These are phyloP conservation scores for Iris macrosiphon DNA, from an alignment of 106 monocot genomes.

Conservation along the genomic window DNA sequence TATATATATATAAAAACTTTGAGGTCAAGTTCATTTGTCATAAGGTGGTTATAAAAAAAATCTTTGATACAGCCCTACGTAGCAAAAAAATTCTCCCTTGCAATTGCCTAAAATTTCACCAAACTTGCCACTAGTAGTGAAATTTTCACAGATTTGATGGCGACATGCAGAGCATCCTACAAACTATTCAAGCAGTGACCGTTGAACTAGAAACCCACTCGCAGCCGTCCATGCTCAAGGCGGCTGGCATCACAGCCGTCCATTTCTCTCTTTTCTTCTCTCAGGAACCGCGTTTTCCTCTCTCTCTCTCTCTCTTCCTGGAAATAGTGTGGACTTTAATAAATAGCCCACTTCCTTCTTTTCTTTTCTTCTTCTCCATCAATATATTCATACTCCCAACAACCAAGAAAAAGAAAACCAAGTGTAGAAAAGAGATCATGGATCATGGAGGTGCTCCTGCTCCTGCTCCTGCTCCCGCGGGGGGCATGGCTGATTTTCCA, in stretches of 20 bases:
- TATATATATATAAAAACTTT: too few species aligned
- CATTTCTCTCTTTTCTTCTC: neutral
- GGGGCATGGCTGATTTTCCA: conserved; percentile 43
- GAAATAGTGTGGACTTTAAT: neutral
- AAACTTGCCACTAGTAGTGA: too few species aligned
- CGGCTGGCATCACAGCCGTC: conserved; percentile 1
- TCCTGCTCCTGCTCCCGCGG: conserved; percentile 9
- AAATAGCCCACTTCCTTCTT: too few species aligned
- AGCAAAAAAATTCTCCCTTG: too few species aligned
- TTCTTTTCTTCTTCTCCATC: neutral
- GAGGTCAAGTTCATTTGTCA: too few species aligned
- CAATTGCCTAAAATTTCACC: too few species aligned
- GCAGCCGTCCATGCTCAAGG: neutral
- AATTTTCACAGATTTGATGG: too few species aligned
- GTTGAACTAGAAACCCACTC: conserved; percentile 4
- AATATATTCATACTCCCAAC: neutral
- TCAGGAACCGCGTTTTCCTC: neutral
- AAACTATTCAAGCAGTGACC: conserved; percentile 8
- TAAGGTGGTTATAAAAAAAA: too few species aligned
- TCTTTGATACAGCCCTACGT: too few species aligned
- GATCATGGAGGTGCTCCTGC: neutral
- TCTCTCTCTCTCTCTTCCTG: neutral
- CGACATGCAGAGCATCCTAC: too few species aligned
- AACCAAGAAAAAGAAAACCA: too few species aligned
- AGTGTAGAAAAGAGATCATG: neutral